A percentile compares a stretch with the other conserved stretches of the same genome.
Conservation (phyloP, 192 early-diverging fungal genomes). For the Cetraspora pellucida region DNA sequence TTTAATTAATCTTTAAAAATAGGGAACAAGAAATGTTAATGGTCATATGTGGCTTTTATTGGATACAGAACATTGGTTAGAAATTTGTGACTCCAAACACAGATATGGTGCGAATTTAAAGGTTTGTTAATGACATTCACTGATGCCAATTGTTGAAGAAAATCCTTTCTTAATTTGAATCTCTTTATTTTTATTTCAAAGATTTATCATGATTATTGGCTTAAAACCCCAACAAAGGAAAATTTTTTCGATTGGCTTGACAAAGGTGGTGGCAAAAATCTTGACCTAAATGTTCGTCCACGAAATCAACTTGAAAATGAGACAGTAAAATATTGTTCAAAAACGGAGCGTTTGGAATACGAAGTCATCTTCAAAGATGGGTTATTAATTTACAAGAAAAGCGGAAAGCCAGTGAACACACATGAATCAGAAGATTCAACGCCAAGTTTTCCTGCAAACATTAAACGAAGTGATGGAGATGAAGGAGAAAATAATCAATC, state of each 20-base stretch:
- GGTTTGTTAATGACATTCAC: conserved; percentile 14
- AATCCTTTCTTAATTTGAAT: background rate
- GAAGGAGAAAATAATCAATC: conserved; percentile 29
- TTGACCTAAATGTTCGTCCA: conserved; percentile 37
- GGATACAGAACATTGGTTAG: conserved; percentile 47
- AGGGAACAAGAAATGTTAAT: background rate
- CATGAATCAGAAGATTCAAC: background rate
- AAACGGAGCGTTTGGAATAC: conserved; percentile 41
- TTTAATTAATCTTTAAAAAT: background rate
- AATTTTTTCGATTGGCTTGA: conserved; percentile 53
- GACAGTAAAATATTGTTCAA: conserved; percentile 40
- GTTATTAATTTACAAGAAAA: conserved; percentile 37
- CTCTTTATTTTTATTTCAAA: conserved; percentile 1
- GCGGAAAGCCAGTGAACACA: conserved; percentile 41
- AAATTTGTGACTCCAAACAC: conserved; percentile 46
- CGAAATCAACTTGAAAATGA: conserved; percentile 39
- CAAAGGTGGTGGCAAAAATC: conserved; percentile 39
- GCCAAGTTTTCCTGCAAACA: no score
- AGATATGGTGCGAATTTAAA: conserved; percentile 49
- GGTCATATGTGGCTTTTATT: conserved; percentile 28
- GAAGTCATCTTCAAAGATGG: conserved; percentile 42
- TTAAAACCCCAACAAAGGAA: conserved; percentile 40
- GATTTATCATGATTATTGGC: conserved; percentile 46
- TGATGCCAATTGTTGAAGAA: background rate
- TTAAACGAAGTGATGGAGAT: no score